Percentiles rank a stretch among this genome's conserved stretches.
These are phyloP conservation scores for Chrysoporthe austroafricana DNA, from an alignment of 2,329 filamentous ascomycete genomes.

Conservation along the genomic window DNA sequence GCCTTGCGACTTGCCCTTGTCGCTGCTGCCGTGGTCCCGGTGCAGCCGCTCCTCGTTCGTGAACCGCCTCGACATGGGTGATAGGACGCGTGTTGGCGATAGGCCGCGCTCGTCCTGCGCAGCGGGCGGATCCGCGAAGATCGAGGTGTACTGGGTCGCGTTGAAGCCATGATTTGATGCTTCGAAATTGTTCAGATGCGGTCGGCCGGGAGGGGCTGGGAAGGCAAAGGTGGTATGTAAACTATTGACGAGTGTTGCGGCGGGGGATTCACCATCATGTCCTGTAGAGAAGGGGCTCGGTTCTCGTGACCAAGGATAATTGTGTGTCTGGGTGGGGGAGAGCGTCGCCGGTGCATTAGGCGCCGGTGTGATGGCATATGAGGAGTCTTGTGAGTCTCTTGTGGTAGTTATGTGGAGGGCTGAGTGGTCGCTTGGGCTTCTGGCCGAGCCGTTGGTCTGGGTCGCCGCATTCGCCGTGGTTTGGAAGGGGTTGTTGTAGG, in stretches of 20 bases:
- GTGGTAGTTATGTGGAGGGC: constrained; percentile 12
- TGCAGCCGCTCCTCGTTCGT: constrained; percentile 13
- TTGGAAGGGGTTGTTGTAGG: constrained; percentile 28
- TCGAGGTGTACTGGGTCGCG: constrained; percentile 25
- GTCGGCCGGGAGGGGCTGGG: neutral
- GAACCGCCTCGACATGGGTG: constrained; percentile 8
- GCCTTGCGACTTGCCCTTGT: constrained; percentile 11
- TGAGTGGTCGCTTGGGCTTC: neutral
- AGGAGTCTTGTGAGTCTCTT: constrained; percentile 30
- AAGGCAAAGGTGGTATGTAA: neutral
- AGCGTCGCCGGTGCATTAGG: constrained; percentile 17
- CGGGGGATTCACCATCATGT: neutral
- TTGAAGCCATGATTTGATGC: constrained; percentile 21
- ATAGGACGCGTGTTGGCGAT: constrained; percentile 14
- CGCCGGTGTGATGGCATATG: constrained; percentile 21
- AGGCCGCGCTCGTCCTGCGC: constrained; percentile 12
- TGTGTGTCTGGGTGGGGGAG: constrained; percentile 24
- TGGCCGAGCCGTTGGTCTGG: constrained; percentile 30
- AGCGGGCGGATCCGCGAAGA: constrained; percentile 14
- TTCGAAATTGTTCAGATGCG: constrained; percentile 15
- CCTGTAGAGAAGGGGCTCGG: constrained; percentile 9
- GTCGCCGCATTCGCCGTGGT: constrained; percentile 29
- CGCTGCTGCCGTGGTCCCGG: neutral
- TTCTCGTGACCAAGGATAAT: constrained; percentile 27
- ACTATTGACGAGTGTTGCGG: constrained; percentile 15